Evolutionary conservation across 768 basidiomycete species (phyloP), one percentile per base, ranked within the genome.

Genomic region (Lentinula edodes): DNA sequence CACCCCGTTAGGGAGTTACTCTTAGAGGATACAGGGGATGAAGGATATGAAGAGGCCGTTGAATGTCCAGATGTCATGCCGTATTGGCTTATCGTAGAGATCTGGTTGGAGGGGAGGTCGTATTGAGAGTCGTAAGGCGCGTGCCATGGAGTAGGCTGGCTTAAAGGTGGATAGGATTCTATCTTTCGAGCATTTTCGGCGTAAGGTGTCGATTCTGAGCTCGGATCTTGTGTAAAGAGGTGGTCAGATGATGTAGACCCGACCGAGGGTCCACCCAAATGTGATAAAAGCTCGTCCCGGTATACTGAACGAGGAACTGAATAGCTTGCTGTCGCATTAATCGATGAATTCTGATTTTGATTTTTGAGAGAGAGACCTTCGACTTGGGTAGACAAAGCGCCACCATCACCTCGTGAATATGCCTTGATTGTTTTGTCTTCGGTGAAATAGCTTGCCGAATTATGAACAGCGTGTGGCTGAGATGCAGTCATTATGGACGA

Each of bases 1-100:
- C 80, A 80, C 1, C 79, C 79, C 16, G 76, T 80, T 56, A 81
- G 71, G 6, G 80, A 81, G n/a, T 76, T 78, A 60, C 65, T 73
- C 51, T 70, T 70, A 35, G 58, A 59, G 12, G 58, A 59, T 51
- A 35, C 28, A 50, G 58, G 58, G 8, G 58, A 59, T 4, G 58
- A 23, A 34, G 43, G 58, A 38, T 56, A 43, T 5, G 55, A 56
- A 16, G 55, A 56, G 20, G 23, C 20, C 7, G 15, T 13, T 23
- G 41, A 16, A 54, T 13, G 53, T 9, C n/a, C 53, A n/a, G 55
- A 2, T 42, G 23, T 41, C 39, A 41, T 41, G 20, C 39, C 41
- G 41, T 56, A 42, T 43, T 41, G 39, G 32, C n/a, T 56, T 28
- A 36, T 54, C 35, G 35, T 36, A 36, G 12, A 36, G 9, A 34